Percentiles rank a stretch among this genome's conserved stretches.
phyloP scores from a whole-genome alignment of 2,329 filamentous ascomycete genomes.

The Penicillium sp. region DNA sequence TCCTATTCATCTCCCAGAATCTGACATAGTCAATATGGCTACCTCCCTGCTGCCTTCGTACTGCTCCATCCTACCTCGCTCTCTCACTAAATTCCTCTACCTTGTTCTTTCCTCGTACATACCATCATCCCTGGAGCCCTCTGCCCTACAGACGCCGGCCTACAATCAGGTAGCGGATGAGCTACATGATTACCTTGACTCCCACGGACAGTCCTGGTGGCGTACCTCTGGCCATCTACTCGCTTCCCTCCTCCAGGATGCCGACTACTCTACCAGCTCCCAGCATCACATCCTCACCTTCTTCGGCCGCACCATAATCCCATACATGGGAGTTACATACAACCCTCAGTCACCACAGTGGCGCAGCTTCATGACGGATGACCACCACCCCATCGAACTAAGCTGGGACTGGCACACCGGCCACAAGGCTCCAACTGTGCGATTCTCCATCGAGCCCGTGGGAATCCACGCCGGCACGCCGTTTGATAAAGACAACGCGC shows the following conservation, averaged over 20 bases:
- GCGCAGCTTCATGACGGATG: constrained; percentile 12
- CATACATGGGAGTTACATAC: constrained; percentile 2
- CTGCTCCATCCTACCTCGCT: neutral
- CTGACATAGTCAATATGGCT: neutral
- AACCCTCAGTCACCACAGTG: neutral
- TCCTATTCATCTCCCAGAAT: neutral
- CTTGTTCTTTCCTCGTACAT: neutral
- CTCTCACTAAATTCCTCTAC: neutral
- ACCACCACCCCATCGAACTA: constrained; percentile 25
- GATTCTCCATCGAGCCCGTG: constrained; percentile 21
- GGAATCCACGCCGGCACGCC: neutral
- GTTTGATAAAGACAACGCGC: constrained; percentile 7
- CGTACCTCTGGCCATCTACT: constrained; percentile 20
- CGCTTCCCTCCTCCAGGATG: constrained; percentile 20
- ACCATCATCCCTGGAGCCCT: neutral
- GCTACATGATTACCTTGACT: neutral
- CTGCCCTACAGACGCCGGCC: neutral
- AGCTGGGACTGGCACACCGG: constrained; percentile 27
- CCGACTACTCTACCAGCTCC: constrained; percentile 19
- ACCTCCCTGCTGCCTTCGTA: neutral
- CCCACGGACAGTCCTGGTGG: constrained; percentile 21
- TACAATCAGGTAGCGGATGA: neutral
- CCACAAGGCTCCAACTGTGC: constrained; percentile 21
- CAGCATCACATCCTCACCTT: constrained; percentile 27
- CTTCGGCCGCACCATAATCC: constrained; percentile 21